A percentile compares a stretch with the other conserved stretches of the same genome.
phyloP scores from a whole-genome alignment of 176 grass and related monocot species.

The Oryza glumipatula region DNA sequence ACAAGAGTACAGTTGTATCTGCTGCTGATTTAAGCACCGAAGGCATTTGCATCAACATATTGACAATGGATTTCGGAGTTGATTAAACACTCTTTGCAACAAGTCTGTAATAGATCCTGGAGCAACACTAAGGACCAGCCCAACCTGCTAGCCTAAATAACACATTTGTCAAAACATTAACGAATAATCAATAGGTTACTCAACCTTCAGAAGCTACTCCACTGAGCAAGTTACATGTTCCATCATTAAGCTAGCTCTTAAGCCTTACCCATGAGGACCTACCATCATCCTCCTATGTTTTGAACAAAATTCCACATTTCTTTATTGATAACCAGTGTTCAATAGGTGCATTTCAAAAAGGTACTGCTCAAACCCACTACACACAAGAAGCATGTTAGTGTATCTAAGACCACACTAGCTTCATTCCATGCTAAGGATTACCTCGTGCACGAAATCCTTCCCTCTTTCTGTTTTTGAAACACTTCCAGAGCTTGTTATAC shows the following conservation, averaged over 20 bases:
- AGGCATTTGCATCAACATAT: not conserved
- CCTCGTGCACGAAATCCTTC: not conserved
- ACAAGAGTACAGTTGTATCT: not conserved
- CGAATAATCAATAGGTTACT: not conserved
- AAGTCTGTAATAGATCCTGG: not conserved
- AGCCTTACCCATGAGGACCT: not conserved
- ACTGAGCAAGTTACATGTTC: not conserved
- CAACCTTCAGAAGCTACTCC: not conserved
- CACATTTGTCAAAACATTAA: conserved; percentile 13
- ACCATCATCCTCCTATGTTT: not conserved
- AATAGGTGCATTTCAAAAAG: conserved; percentile 8
- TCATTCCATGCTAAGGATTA: not conserved
- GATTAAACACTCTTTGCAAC: conserved; percentile 15
- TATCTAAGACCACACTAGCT: not conserved
- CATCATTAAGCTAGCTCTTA: conserved; percentile 1
- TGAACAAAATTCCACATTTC: not conserved
- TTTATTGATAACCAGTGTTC: not conserved
- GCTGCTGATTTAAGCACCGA: conserved; percentile 3
- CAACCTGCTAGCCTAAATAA: not conserved
- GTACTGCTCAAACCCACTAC: not conserved
- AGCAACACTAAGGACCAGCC: not conserved
- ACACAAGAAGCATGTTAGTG: not conserved
- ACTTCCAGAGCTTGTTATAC: not conserved
- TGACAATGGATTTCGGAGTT: conserved; percentile 2
- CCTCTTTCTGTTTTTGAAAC: not conserved